Percentiles rank a stretch among this genome's conserved stretches.
Evolutionary conservation across 768 basidiomycete genomes (phyloP).

Genomic region (Chlorophyllum brunneum): DNA sequence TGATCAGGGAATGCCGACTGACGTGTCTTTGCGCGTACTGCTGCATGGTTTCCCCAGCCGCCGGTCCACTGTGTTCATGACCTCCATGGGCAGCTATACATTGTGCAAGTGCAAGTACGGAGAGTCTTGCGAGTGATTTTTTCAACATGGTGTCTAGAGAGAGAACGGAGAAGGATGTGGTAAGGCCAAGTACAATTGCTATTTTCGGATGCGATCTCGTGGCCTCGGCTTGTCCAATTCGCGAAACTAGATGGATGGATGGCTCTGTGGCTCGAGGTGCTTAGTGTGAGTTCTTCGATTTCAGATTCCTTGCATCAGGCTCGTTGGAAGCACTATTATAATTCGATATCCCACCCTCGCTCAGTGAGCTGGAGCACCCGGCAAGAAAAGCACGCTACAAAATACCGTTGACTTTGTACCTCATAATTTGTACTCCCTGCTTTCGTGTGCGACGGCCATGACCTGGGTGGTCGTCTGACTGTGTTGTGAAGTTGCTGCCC

Average conservation of each 20-base stretch:
- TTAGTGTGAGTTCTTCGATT: neutral
- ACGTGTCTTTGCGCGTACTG: slow-evolving; percentile 92
- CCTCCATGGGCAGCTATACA: slow-evolving; percentile 50
- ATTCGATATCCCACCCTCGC: no score
- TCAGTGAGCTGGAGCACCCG: no score
- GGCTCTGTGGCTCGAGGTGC: neutral
- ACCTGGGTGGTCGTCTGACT: no score
- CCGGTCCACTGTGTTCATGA: slow-evolving; percentile 49
- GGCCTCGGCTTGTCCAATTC: neutral
- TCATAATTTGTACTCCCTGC: no score
- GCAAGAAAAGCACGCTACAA: no score
- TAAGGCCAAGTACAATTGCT: neutral
- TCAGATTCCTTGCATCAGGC: no score
- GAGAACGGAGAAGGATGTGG: slow-evolving; percentile 1
- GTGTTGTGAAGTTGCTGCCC: no score
- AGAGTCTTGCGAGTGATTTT: slow-evolving; percentile 38
- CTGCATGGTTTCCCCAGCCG: slow-evolving; percentile 59
- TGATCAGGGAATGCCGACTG: slow-evolving; percentile 31
- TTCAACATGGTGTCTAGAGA: slow-evolving; percentile 39
- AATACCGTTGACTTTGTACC: no score
- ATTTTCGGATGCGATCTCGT: slow-evolving; percentile 1
- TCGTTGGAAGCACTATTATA: no score
- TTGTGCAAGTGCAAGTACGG: slow-evolving; percentile 29
- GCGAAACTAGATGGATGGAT: neutral
- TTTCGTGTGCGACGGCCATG: no score